These are phyloP conservation scores for Orbilia ellipsospora DNA, from an alignment of 2,329 filamentous ascomycete species.

Conservation along the genomic window DNA sequence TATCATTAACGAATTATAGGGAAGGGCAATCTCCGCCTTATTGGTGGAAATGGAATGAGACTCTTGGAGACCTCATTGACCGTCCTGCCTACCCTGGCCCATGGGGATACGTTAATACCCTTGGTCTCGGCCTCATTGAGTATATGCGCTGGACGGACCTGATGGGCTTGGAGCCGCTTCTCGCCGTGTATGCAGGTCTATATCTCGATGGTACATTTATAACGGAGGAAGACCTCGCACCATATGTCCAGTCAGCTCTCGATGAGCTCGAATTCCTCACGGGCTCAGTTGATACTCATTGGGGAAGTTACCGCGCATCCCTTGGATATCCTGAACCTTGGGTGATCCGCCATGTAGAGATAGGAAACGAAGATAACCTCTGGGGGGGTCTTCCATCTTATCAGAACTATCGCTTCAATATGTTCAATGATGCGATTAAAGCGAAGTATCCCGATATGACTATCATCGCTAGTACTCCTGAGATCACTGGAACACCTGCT, in stretches of 20 bases:
- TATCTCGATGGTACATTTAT: conserved; percentile 68
- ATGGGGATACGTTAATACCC: conserved; percentile 67
- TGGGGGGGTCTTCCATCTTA: conserved; percentile 66
- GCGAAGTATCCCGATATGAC: conserved; percentile 67
- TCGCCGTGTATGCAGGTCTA: conserved; percentile 71
- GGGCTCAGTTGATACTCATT: conserved; percentile 68
- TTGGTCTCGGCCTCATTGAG: conserved; percentile 72
- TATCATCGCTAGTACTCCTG: conserved; percentile 66
- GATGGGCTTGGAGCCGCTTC: conserved; percentile 68
- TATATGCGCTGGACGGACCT: conserved; percentile 73
- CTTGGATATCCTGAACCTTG: conserved; percentile 73
- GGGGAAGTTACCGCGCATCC: conserved; percentile 70
- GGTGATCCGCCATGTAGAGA: conserved; percentile 71
- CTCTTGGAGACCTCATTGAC: conserved; percentile 26
- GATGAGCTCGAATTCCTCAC: conserved; percentile 73
- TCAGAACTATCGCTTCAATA: conserved; percentile 67
- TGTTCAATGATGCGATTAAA: conserved; percentile 70
- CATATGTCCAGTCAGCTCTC: conserved; percentile 71
- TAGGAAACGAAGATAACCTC: conserved; percentile 76
- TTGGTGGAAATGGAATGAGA: conserved; percentile 59
- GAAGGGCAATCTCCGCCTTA: conserved; percentile 58
- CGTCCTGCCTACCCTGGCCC: conserved; percentile 63
- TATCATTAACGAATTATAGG: conserved; percentile 63
- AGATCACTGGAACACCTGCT: conserved; percentile 59
- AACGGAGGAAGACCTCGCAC: conserved; percentile 67